These are phyloP conservation scores for Mrakia gelida DNA, from an alignment of 768 basidiomycete genomes.

Conservation along the genomic window DNA sequence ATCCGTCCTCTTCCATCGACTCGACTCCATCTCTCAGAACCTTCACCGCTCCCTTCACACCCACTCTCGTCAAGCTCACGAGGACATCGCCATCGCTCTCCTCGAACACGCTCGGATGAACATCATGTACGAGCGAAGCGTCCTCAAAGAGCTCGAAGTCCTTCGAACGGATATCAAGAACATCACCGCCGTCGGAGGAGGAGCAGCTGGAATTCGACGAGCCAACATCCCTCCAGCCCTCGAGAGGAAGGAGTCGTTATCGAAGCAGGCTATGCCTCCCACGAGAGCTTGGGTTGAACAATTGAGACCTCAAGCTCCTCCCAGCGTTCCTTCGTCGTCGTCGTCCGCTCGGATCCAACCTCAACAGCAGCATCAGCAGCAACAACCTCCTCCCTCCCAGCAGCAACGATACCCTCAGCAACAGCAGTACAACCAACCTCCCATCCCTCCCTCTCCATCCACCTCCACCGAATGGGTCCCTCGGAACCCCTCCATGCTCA, in stretches of 20 bases:
- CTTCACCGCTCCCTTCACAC: slow-evolving; percentile 78
- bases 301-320: slow-evolving; percentile 39
- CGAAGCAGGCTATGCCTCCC: slow-evolving; percentile 60
- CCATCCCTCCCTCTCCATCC: slow-evolving; percentile 7
- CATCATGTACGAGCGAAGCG: slow-evolving; percentile 85
- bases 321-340: neutral
- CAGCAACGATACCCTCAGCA: neutral
- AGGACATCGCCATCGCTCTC: slow-evolving; percentile 82
- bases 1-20: slow-evolving; percentile 72
- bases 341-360: slow-evolving; percentile 5
- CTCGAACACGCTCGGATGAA: slow-evolving; percentile 89
- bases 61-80: slow-evolving; percentile 80
- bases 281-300: slow-evolving; percentile 31
- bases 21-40: slow-evolving; percentile 89
- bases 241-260: slow-evolving; percentile 49
- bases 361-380: slow-evolving; percentile 20
- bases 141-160: slow-evolving; percentile 80
- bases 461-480: neutral
- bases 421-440: neutral
- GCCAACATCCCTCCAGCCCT: slow-evolving; percentile 54
- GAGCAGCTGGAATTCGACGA: slow-evolving; percentile 44
- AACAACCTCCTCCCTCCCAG: neutral
- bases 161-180: slow-evolving; percentile 64
- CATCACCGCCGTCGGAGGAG: slow-evolving; percentile 51
- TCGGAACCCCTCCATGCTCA: neutral